Percentiles rank a stretch among this genome's conserved stretches.
These are phyloP conservation scores for Lactuca sativa DNA, from an alignment of 129 eudicot genomes.

Conservation along the genomic window DNA sequence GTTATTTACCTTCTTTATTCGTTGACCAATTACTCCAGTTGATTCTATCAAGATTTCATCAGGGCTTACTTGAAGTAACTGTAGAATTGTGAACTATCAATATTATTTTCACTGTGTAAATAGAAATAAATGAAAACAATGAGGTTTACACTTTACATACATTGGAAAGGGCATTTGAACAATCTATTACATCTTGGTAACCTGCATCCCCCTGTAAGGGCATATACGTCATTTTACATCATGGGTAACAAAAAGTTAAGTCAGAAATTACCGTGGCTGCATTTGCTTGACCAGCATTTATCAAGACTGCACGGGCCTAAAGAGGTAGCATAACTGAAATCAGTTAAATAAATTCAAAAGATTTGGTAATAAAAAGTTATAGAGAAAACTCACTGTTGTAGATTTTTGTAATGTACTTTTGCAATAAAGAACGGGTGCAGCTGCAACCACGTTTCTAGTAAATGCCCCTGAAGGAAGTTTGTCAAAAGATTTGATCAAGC, in stretches of 20 bases:
- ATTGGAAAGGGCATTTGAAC: constrained; percentile 77
- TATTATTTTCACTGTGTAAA: neutral
- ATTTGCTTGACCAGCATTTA: constrained; percentile 99
- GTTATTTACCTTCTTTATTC: constrained; percentile 81
- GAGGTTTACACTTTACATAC: constrained; percentile 38
- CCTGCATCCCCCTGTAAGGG: constrained; percentile 91
- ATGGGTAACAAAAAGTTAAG: neutral
- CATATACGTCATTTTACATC: neutral
- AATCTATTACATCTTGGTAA: constrained; percentile 86
- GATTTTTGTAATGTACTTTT: constrained; percentile 58
- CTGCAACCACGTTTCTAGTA: constrained; percentile 92
- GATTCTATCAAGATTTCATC: constrained; percentile 87
- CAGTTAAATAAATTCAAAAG: neutral
- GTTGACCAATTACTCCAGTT: constrained; percentile 94
- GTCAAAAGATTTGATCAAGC: constrained; percentile 1
- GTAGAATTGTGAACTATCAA: constrained; percentile 25
- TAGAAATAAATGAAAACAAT: neutral
- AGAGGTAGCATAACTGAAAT: constrained; percentile 23
- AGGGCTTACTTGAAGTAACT: constrained; percentile 77
- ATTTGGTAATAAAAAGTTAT: neutral
- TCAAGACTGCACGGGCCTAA: constrained; percentile 95
- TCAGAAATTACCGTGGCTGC: constrained; percentile 61
- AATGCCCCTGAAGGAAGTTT: constrained; percentile 62
- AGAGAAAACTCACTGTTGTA: constrained; percentile 53
- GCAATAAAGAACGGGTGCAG: constrained; percentile 91